phyloP scores from a whole-genome alignment of 2,329 filamentous ascomycete genomes.

The Epicoccum sorghinum region DNA sequence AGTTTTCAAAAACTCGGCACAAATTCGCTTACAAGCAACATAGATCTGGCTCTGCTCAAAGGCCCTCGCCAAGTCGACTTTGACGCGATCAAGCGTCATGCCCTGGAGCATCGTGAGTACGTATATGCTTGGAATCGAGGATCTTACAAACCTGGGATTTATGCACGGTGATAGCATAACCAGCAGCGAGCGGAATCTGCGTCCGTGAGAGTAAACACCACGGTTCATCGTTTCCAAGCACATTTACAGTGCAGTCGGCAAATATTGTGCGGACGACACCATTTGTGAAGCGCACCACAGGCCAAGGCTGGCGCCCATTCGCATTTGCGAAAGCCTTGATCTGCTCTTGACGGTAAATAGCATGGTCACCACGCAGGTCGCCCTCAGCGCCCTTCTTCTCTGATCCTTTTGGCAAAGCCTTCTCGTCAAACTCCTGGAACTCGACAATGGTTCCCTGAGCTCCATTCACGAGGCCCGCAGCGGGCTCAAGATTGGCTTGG shows the following conservation, averaged over 20 bases:
- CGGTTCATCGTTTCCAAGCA: conserved; percentile 54
- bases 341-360: conserved; percentile 44
- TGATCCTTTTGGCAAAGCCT: conserved; percentile 36
- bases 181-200: conserved; percentile 65
- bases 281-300: conserved; percentile 61
- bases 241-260: conserved; percentile 57
- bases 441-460: conserved; percentile 40
- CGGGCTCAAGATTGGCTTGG: conserved; percentile 55
- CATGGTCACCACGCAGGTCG: conserved; percentile 45
- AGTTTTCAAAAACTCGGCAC: background rate
- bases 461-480: conserved; percentile 42
- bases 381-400: conserved; percentile 2
- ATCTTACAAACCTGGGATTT: conserved; percentile 51
- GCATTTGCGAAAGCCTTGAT: conserved; percentile 50
- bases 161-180: conserved; percentile 69
- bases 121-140: background rate
- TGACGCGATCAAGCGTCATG: conserved; percentile 65
- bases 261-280: conserved; percentile 54
- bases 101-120: conserved; percentile 49
- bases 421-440: conserved; percentile 46
- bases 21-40: conserved; percentile 54
- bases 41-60: conserved; percentile 68
- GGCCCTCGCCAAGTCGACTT: conserved; percentile 58
- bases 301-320: conserved; percentile 51
- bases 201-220: conserved; percentile 61